These are phyloP conservation scores for Xerocomus amazonicus DNA, from an alignment of 1,284 basidiomycete genomes.

Conservation along the genomic window DNA sequence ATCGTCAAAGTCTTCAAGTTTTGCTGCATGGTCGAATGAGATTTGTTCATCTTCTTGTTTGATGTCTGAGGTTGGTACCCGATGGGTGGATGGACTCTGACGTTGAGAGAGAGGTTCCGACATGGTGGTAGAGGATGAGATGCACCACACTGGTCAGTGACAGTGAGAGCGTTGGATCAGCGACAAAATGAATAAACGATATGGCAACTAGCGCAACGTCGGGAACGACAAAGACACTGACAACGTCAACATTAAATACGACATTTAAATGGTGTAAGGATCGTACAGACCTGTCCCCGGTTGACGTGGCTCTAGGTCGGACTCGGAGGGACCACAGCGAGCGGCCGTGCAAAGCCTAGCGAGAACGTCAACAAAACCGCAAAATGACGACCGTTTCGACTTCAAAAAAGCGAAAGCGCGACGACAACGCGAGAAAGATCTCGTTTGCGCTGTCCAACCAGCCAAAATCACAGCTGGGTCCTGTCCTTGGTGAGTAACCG, in stretches of 20 bases:
- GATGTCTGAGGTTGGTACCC: constrained; percentile 11
- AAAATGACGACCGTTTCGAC: constrained; percentile 32
- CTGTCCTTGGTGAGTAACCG: constrained; percentile 62
- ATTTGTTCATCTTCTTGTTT: constrained; percentile 17
- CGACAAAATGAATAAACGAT: constrained; percentile 22
- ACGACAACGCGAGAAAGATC: constrained; percentile 37
- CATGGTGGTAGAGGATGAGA: constrained; percentile 28
- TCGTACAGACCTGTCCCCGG: constrained; percentile 25
- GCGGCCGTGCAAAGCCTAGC: constrained; percentile 5
- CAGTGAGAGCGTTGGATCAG: constrained; percentile 9
- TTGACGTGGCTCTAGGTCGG: constrained; percentile 12
- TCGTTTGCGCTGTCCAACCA: constrained; percentile 46
- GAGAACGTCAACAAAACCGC: constrained; percentile 14
- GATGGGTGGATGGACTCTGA: constrained; percentile 24
- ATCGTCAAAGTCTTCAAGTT: constrained; percentile 28
- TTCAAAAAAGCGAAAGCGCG: constrained; percentile 64
- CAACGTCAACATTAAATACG: constrained; percentile 14
- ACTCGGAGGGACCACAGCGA: background rate
- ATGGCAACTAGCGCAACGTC: constrained; percentile 15
- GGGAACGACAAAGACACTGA: constrained; percentile 10
- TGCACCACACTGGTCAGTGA: constrained; percentile 19
- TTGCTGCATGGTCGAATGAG: constrained; percentile 4
- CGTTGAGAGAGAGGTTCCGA: constrained; percentile 30
- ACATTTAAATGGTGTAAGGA: constrained; percentile 2
- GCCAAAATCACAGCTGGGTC: constrained; percentile 52